Base-by-base conservation (phyloP, 2,329 filamentous ascomycete species). In the Alternaria consortialis region DNA sequence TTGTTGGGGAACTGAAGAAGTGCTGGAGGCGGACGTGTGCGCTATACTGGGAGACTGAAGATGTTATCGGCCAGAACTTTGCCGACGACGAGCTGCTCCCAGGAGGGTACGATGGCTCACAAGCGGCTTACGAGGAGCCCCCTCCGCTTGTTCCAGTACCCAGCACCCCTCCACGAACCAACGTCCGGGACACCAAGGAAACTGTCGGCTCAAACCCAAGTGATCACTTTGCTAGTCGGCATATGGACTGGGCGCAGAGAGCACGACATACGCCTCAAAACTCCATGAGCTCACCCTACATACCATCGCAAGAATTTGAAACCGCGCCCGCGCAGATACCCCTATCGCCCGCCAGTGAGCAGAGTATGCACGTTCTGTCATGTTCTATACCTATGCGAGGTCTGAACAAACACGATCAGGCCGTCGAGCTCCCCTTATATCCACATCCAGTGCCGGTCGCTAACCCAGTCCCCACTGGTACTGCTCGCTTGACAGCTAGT, bases 21-120 rank as follows among this genome's bases (percentile, higher is more conserved):
- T 98, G 95, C 76, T 99, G 95, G 95, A 90, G 94, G 76, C 87
- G 94, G 53, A 92, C 95, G 20, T 98, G 94, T 76, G 89, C 91
- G 0, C 82, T 94, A 56, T 97, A 94, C 76, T 99, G 95, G 94
- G 92, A 97, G 64, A 86, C 86, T 0, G 83, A 88, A 0, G 87
- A 92, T 47, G 89, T 89, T 36, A 84, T 90, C 66, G 81, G 84
- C 1, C 70, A 66, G 42, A 85, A 87, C 44, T 82, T 87, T 12
- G 83, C 88, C 4, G 88, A 92, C 27, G 84, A 87, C 17, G 87
- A 91, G 13, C 91, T 97, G 50, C 77, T 85, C 0, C 92, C 93
- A 4, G 93, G 94, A 39, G 93, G 91, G n/a, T 85, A 89, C 58
- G 85, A 85, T 25, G 90, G 65, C 9, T 67, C 70, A 7, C 66